Base-by-base conservation (phyloP, 352 stramenopile genomes). In the Phytophthora sp. region DNA sequence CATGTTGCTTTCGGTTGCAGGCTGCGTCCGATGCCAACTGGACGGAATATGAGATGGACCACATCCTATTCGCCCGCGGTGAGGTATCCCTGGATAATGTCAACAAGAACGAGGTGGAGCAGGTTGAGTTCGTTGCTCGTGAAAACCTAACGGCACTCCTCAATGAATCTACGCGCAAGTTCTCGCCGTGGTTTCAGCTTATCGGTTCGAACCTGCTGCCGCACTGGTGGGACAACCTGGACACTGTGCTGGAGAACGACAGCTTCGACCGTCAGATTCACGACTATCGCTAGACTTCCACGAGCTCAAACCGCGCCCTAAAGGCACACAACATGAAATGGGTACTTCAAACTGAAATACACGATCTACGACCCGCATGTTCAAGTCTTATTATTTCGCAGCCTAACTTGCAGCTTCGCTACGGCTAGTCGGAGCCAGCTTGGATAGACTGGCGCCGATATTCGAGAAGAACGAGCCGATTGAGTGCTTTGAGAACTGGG, bases 11-110 rank as follows among this genome's bases (percentile, higher is more conserved):
- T 47, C 20, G 16, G 5, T 31, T 66, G 30, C 44, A 86, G 73
- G 85, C 86, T 23, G 76, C 86, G 3, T 95, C 89, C 8, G 84
- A 94, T 29, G 77, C 84, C 26, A 92, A 91, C 61, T 99, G 97
- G 97, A 97, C 94, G 60, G 97, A 99, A 75, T 98, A 99, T 70
- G 98, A 99, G 71, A 98, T 99, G 74, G 98, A 99, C 69, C 98
- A 99, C 74, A 96, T 99, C 33, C 79, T 99, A 6, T 94, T 99
- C 39, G 88, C 92, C 7, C 92, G 93, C 33, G 76, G 72, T 0
- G 81, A 89, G 11, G 74, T 99, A 9, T 69, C 73, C 20, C 57
- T 99, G 27, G 60, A 92, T 31, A 70, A 94, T 16, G 77, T 97
- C 13, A 98, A 99, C 71, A 73, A 84, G 27, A 98, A 99, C 35